These are phyloP conservation scores for Prunus mongolica DNA, from an alignment of 306 rosid genomes.

Conservation along the genomic window DNA sequence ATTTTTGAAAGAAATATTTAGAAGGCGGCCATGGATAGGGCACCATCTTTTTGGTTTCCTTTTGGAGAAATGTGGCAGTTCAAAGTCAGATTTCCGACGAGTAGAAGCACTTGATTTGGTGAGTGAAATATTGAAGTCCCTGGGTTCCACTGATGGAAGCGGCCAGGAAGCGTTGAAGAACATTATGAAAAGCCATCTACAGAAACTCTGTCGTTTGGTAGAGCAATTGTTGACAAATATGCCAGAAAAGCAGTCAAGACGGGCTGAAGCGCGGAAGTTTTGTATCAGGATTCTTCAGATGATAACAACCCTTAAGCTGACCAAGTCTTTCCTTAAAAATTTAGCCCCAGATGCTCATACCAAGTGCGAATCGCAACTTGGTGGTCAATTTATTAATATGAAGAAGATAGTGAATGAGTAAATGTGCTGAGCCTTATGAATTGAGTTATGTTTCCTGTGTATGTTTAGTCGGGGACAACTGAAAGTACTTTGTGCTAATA, in stretches of 20 bases:
- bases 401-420: conserved; percentile 23
- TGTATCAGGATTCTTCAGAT: conserved; percentile 51
- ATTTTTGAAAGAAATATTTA: conserved; percentile 69
- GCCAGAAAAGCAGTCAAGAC: conserved; percentile 67
- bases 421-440: neutral
- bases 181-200: conserved; percentile 45
- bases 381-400: conserved; percentile 48
- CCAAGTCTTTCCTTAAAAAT: conserved; percentile 39
- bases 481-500: conserved; percentile 1
- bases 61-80: conserved; percentile 59
- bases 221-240: conserved; percentile 59
- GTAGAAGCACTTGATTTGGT: conserved; percentile 78
- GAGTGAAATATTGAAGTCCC: conserved; percentile 53
- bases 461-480: neutral
- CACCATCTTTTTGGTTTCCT: conserved; percentile 56
- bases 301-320: conserved; percentile 41
- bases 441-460: neutral
- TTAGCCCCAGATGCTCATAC: conserved; percentile 50
- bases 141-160: conserved; percentile 32
- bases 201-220: conserved; percentile 44
- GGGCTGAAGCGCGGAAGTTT: conserved; percentile 59
- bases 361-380: conserved; percentile 57
- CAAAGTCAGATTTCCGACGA: conserved; percentile 73
- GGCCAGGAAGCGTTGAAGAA: conserved; percentile 41
- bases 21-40: conserved; percentile 80